Evolutionary conservation across 768 basidiomycete genomes (phyloP).

Genomic region (Mrakia blollopis): DNA sequence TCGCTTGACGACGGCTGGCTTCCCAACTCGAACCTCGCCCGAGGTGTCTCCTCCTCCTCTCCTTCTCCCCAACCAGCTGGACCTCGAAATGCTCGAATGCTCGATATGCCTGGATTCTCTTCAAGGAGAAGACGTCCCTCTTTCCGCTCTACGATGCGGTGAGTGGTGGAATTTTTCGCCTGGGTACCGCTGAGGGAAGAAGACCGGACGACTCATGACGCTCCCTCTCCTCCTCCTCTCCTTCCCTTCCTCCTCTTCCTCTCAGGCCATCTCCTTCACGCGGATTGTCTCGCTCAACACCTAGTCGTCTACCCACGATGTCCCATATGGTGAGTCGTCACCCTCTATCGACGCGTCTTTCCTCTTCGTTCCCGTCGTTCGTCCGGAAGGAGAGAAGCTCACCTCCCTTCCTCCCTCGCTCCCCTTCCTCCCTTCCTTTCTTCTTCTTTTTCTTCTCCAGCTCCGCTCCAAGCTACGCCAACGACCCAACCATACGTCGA

Average conservation of each 20-base stretch:
- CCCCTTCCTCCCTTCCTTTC: background rate
- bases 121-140: background rate
- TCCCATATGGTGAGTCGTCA: background rate
- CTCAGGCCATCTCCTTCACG: background rate
- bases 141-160: background rate
- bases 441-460: background rate
- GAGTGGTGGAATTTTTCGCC: background rate
- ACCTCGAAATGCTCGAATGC: background rate
- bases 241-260: background rate
- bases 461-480: background rate
- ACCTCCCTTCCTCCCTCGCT: background rate
- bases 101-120: background rate
- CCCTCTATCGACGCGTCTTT: background rate
- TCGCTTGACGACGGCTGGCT: no score
- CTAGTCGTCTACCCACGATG: background rate
- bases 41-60: background rate
- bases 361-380: background rate
- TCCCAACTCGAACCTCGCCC: no score
- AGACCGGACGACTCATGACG: background rate
- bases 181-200: background rate
- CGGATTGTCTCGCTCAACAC: background rate
- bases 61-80: background rate
- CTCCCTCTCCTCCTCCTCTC: background rate
- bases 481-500: background rate
- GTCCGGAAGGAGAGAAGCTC: background rate